Base-by-base conservation (phyloP, 73 alveolate species). In the Stentor roeselii region DNA sequence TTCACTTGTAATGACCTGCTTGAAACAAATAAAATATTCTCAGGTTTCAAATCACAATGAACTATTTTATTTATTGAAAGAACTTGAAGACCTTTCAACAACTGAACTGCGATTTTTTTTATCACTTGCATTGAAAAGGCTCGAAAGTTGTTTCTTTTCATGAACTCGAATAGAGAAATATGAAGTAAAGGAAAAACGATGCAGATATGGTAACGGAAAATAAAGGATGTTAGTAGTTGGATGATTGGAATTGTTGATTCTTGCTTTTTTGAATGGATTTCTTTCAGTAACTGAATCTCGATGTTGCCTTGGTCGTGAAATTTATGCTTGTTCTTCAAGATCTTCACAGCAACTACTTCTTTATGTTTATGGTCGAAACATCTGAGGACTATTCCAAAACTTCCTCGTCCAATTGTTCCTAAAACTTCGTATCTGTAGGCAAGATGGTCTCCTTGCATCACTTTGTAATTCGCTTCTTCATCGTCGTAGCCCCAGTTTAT, bases 41-140 rank as follows among this genome's bases (percentile, higher is more conserved):
- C 99, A 15, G 99, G 99, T 86, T 97, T 97, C 39, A 97, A 76
- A 86, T 97, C 99, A 0, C 99, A 93, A 86, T 97, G 99, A 83
- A 97, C 96, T 67, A 97, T 92, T 50, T 50, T 21, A 11, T 50
- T 50, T 50, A 11, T 21, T 21, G 30, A 11, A 6, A 50, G 6
- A 21, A 50, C 30, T 21, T 50, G 6, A 11, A 50, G 21, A 50
- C 30, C 67, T 50, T 21, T 21, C 67, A 50, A 50, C 67, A 50
- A 11, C 67, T 50, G 6, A 6, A 50, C 67, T 11, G 67, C 67
- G 21, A 50, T 21, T 50, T 50, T 21, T 50, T 50, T 50, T 11
- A 50, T 21, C 67, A 21, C 67, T 50, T 50, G 67, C 67, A 50
- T 50, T 11, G 67, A 6, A 50, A 50, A 50, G 21, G 21, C 50